phyloP scores from a whole-genome alignment of 305 asterid genomes.

The Fraxinus platypoda region DNA sequence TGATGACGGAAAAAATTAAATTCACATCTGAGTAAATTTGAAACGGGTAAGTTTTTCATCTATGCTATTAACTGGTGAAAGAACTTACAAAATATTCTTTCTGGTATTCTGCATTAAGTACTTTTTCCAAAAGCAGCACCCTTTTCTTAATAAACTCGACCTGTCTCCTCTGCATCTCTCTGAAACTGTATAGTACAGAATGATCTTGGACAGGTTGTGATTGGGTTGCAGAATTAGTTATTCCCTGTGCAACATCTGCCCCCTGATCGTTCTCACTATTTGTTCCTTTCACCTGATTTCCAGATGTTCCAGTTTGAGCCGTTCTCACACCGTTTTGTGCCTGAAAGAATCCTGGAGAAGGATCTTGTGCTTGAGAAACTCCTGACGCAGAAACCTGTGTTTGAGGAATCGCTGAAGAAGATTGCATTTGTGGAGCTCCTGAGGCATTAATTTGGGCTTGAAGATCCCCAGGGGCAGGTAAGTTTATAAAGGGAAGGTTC shows the following conservation, averaged over 20 bases:
- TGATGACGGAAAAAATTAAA: neutral
- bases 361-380: constrained; percentile 47
- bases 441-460: constrained; percentile 43
- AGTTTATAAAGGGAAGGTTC: constrained; percentile 59
- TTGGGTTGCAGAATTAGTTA: constrained; percentile 53
- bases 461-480: constrained; percentile 62
- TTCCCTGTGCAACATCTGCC: constrained; percentile 53
- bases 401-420: constrained; percentile 43
- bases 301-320: constrained; percentile 47
- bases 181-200: constrained; percentile 52
- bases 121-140: constrained; percentile 90
- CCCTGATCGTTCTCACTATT: constrained; percentile 43
- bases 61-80: constrained; percentile 10
- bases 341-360: constrained; percentile 39
- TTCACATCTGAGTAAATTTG: neutral
- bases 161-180: constrained; percentile 94
- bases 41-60: neutral
- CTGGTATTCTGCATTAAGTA: constrained; percentile 70
- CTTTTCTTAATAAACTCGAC: constrained; percentile 91
- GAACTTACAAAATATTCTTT: constrained; percentile 67
- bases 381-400: constrained; percentile 48
- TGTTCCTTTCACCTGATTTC: constrained; percentile 47
- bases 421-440: constrained; percentile 38
- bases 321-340: constrained; percentile 43
- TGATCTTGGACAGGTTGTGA: constrained; percentile 71